phyloP scores from a whole-genome alignment of 257 asterid species.

The Plantago major region DNA sequence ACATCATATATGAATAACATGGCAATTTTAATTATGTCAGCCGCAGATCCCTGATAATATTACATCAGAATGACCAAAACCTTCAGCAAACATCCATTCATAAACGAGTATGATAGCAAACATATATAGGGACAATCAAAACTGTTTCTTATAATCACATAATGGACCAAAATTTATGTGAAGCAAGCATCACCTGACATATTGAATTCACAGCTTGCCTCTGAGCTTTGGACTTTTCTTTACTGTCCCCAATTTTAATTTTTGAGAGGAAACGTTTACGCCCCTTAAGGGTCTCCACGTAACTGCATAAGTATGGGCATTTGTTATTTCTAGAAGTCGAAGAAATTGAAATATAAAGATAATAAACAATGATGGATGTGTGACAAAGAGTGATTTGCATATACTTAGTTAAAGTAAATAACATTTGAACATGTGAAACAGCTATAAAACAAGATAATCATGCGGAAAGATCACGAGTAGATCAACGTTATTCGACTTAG shows the following conservation, averaged over 20 bases:
- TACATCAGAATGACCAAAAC: conserved; percentile 17
- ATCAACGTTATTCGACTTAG: too few relatives aligned
- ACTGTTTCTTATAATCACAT: neutral
- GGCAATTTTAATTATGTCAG: conserved; percentile 89
- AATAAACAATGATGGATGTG: conserved; percentile 12
- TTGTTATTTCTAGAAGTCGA: conserved; percentile 3
- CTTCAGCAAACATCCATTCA: conserved; percentile 13
- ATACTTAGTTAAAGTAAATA: too few relatives aligned
- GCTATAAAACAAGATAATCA: too few relatives aligned
- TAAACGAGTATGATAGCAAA: neutral
- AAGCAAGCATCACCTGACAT: conserved; percentile 65
- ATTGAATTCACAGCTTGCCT: conserved; percentile 98
- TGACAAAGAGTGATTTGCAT: neutral
- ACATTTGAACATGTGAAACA: too few relatives aligned
- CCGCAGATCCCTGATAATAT: conserved; percentile 82
- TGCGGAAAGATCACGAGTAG: too few relatives aligned
- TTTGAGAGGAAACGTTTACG: conserved; percentile 89
- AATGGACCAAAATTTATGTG: neutral
- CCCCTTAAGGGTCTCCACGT: conserved; percentile 76
- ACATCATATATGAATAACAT: conserved; percentile 71
- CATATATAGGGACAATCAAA: neutral
- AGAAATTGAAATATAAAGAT: conserved; percentile 14
- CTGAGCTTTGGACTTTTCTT: conserved; percentile 90
- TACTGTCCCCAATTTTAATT: conserved; percentile 73
- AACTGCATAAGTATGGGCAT: conserved; percentile 43